These are phyloP conservation scores for Beauveria rudraprayagi DNA, from an alignment of 2,329 filamentous ascomycete species.

Conservation along the genomic window DNA sequence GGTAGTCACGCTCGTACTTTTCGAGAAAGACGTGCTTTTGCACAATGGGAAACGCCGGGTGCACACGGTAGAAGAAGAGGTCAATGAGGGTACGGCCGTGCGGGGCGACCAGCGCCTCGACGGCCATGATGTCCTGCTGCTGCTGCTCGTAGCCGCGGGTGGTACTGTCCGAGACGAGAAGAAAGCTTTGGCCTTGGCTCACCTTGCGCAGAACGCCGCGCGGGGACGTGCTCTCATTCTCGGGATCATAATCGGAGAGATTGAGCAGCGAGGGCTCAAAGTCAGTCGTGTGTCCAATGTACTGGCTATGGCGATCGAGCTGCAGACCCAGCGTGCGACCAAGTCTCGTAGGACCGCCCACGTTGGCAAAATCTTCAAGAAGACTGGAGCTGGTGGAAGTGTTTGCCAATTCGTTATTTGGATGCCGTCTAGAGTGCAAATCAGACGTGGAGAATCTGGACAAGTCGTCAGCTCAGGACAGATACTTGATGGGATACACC, in stretches of 20 bases:
- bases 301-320: conserved; percentile 69
- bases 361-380: conserved; percentile 63
- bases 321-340: conserved; percentile 69
- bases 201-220: conserved; percentile 65
- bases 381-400: conserved; percentile 48
- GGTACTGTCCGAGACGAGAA: conserved; percentile 67
- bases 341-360: conserved; percentile 56
- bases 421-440: conserved; percentile 19
- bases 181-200: conserved; percentile 69
- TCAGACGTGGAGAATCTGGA: conserved; percentile 29
- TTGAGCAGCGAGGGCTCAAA: conserved; percentile 80
- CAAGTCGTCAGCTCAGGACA: neutral
- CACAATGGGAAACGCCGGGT: conserved; percentile 74
- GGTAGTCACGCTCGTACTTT: conserved; percentile 64
- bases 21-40: conserved; percentile 75
- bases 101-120: conserved; percentile 68
- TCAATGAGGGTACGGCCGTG: conserved; percentile 72
- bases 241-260: conserved; percentile 69
- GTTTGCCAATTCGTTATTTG: conserved; percentile 33
- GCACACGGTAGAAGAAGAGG: conserved; percentile 73
- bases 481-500: neutral
- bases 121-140: conserved; percentile 57
- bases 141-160: conserved; percentile 67
- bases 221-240: conserved; percentile 69
- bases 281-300: conserved; percentile 75